Percentiles rank a stretch among this genome's conserved stretches.
phyloP scores from a whole-genome alignment of 805 yeast genomes.

The Candida vartiovaarae region DNA sequence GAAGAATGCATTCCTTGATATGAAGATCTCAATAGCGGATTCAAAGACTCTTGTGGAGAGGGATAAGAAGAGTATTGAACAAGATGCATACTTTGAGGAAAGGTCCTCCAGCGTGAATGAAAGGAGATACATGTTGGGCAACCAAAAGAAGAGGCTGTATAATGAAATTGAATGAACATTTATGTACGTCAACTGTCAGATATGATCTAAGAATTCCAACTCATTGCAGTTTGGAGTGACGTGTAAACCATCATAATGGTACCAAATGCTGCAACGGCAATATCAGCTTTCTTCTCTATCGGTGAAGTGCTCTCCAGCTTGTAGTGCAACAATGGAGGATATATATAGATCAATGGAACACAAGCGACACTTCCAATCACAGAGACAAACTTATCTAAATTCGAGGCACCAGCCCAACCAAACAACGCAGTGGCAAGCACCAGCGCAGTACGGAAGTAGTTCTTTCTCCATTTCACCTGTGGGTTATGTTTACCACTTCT shows the following conservation, averaged over 20 bases:
- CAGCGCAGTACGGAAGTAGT: constrained; percentile 55
- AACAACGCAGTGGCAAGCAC: constrained; percentile 61
- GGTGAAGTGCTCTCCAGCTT: constrained; percentile 3
- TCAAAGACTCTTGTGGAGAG: constrained; percentile 24
- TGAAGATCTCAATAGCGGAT: constrained; percentile 40
- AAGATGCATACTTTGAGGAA: constrained; percentile 37
- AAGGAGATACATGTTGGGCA: constrained; percentile 47
- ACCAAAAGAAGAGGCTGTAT: constrained; percentile 39
- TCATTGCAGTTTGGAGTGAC: constrained; percentile 4
- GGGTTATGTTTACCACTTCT: constrained; percentile 73
- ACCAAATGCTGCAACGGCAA: constrained; percentile 4
- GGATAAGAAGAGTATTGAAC: constrained; percentile 25
- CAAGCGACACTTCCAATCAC: constrained; percentile 93
- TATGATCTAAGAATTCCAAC: constrained; percentile 4
- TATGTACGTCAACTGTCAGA: too few species aligned
- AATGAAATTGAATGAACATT: constrained; percentile 23
- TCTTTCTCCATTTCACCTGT: constrained; percentile 82
- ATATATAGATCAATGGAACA: constrained; percentile 88
- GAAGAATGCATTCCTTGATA: constrained; percentile 30
- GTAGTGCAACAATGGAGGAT: constrained; percentile 84
- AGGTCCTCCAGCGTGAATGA: constrained; percentile 34
- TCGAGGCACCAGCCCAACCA: constrained; percentile 83
- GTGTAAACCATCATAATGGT: constrained; percentile 13
- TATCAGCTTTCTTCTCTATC: constrained; percentile 2
- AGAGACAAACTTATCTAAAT: constrained; percentile 88